Evolutionary conservation across 495 filamentous ascomycete species (phyloP), one percentile per base, ranked within the genome.

Genomic region (Oidiodendron maius): DNA sequence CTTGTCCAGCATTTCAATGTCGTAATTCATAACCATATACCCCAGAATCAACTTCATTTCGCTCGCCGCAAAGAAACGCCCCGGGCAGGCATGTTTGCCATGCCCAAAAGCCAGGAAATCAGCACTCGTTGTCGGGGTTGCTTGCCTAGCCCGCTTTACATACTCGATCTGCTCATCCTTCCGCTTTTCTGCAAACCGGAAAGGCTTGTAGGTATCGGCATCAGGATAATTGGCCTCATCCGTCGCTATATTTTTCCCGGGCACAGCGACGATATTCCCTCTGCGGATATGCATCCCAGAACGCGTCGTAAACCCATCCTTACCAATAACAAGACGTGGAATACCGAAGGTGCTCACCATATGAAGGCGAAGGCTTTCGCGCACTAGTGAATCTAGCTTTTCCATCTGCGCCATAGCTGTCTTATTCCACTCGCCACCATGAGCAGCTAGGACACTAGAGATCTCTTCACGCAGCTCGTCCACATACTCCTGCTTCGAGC

Each of bases 21-120:
- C 80, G 44, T 80, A 83, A 40, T 71, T 70, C 30, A 78, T 52
- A 25, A 84, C 46, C 18, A 78, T 44, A 48, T 76, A 69, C 20
- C 70, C 75, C 20, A 83, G 40, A 24, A 83, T 70, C 23, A 73
- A 64, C 57, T 83, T 83, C 52, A 81, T 66, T 44, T 74, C 70
- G 15, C 65, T 69, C 3, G 64, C 63, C 0, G 74, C 78, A 37
- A 82, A 80, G 59, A 78, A 78, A 4, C 80, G 65, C 0, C 80
- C 81, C 0, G 80, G 80, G 56, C 78, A 81, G 0, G 80, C 76
- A 44, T 82, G 73, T 28, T 59, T 56, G 0, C 79, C 78, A 49
- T 74, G 65, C 0, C 78, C 77, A 41, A 77, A 82, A 11, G 16
- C n/a, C 13, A 53, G 44, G 40, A 53, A 58, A 6, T 62, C 58